Base-by-base conservation (phyloP, 805 yeast species). In the Lipomyces orientalis region DNA sequence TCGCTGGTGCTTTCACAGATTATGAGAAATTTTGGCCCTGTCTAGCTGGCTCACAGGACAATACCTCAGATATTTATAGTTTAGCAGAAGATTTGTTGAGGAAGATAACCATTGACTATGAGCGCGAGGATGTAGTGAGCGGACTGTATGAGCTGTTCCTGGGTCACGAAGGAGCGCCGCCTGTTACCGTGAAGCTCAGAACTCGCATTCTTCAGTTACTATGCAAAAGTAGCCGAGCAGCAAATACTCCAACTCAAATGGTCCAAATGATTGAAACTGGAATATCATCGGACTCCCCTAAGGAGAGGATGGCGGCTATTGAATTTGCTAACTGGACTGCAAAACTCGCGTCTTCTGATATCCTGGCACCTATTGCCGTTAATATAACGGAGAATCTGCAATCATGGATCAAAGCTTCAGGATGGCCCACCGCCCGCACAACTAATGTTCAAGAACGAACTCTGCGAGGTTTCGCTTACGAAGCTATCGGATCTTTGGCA, bases 401-500 rank as follows among this genome's bases (percentile, higher is more conserved):
- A 16, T 35, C 37, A 33, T 73, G 73, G 71, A 77, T 79, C 52
- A 59, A 49, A 16, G 68, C 67, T 22, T 70, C 73, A 19, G 81
- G 80, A 19, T 78, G 79, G 80, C 80, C 80, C 6, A 29, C 69
- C 25, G 61, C 67, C 4, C 61, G 49, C 19, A 49, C 46, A 10
- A 25, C 63, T 25, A 60, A 61, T 10, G 58, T 58, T 12, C 66
- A 66, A 19, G 73, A 62, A 31, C 63, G 59, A 1, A 72, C 78
- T 4, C 88, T 86, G 71, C 82, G 95, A 72, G 83, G 84, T 73
- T 78, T 83, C 51, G 91, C 90, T 72, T 93, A 91, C 74, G 97
- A 91, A 75, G 88, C 96, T 0, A 77, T 93, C 31, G 95, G 97
- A 1, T 83, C 86, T 25, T 81, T 93, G n/a, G 43, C 54, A 8